Conservation (phyloP, 2,329 filamentous ascomycete species). For the Alternaria gaisen region DNA sequence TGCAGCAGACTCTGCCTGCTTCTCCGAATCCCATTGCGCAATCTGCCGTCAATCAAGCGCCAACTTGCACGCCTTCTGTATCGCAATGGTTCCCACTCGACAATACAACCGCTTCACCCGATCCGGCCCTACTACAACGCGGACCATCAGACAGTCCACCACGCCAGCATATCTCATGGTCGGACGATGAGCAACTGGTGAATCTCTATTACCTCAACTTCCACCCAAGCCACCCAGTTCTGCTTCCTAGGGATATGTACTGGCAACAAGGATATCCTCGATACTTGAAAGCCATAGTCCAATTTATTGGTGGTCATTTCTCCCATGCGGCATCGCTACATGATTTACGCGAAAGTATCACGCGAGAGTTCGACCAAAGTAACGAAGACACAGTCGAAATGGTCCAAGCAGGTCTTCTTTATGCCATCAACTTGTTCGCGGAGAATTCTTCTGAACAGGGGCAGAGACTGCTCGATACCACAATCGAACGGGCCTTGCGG, state of each 20-base stretch:
- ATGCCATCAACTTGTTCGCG: conserved; percentile 78
- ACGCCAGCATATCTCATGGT: neutral
- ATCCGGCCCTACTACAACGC: neutral
- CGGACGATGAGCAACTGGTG: conserved; percentile 47
- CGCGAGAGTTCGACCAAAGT: conserved; percentile 16
- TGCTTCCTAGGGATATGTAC: conserved; percentile 56
- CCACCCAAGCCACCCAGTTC: conserved; percentile 61
- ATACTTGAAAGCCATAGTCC: conserved; percentile 60
- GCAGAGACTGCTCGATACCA: conserved; percentile 68
- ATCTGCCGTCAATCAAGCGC: conserved; percentile 20
- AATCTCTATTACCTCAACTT: conserved; percentile 62
- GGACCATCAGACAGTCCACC: neutral
- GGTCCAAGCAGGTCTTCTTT: conserved; percentile 77
- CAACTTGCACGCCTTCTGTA: conserved; percentile 17
- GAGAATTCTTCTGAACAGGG: conserved; percentile 73
- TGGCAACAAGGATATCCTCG: conserved; percentile 47
- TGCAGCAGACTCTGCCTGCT: neutral
- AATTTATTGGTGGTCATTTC: conserved; percentile 63
- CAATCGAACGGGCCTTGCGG: conserved; percentile 74
- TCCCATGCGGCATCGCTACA: conserved; percentile 52
- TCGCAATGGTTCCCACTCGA: conserved; percentile 32
- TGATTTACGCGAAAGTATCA: conserved; percentile 41
- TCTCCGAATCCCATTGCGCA: neutral
- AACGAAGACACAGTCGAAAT: conserved; percentile 56
- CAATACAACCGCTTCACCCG: neutral